Percentiles rank a stretch among this genome's conserved stretches.
These are phyloP conservation scores for Leccinum disarticulatum DNA, from an alignment of 768 basidiomycete genomes.

Conservation along the genomic window DNA sequence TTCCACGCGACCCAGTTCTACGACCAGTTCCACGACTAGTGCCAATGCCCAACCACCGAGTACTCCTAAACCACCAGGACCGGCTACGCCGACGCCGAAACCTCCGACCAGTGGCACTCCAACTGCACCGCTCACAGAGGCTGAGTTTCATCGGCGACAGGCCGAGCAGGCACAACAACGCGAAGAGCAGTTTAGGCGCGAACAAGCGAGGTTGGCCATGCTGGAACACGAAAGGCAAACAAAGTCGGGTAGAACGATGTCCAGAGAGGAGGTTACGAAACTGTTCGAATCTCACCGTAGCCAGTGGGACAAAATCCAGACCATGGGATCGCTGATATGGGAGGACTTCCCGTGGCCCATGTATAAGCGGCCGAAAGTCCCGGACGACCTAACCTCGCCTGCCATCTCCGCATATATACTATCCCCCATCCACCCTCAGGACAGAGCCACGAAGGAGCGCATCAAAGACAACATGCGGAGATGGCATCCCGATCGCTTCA, in stretches of 20 bases:
- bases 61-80: constrained; percentile 26
- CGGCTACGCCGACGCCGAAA: constrained; percentile 22
- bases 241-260: constrained; percentile 45
- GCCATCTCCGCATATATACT: constrained; percentile 63
- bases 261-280: constrained; percentile 55
- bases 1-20: constrained; percentile 30
- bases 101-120: constrained; percentile 18
- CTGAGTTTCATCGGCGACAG: constrained; percentile 63
- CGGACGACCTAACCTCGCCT: constrained; percentile 59
- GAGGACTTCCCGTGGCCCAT: constrained; percentile 75
- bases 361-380: constrained; percentile 51
- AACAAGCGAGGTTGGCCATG: constrained; percentile 62
- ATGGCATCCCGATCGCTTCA: constrained; percentile 86
- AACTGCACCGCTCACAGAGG: constrained; percentile 37
- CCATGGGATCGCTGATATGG: constrained; percentile 51
- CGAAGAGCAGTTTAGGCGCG: constrained; percentile 66
- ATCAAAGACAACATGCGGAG: constrained; percentile 71
- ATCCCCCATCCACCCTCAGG: constrained; percentile 53
- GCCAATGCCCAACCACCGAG: constrained; percentile 21
- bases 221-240: constrained; percentile 45
- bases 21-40: constrained; percentile 25
- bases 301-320: constrained; percentile 53
- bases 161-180: constrained; percentile 63
- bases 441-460: constrained; percentile 62
- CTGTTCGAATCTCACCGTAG: constrained; percentile 62